Evolutionary conservation across 2,329 filamentous ascomycete species (phyloP).

Genomic region (Fusarium sp.): DNA sequence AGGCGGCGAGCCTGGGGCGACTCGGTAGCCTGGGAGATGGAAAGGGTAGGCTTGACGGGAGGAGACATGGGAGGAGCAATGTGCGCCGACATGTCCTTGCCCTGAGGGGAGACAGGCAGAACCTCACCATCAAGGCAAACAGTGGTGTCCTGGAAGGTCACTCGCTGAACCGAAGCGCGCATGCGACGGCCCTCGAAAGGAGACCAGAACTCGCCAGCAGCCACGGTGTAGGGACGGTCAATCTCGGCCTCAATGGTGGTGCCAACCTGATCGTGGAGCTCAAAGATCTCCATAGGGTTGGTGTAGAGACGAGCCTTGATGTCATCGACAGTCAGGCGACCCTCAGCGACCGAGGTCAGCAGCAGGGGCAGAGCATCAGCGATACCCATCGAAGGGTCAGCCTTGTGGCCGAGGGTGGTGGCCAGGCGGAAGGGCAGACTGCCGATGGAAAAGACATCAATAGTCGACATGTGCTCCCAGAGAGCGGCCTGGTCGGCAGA

Average conservation of each 20-base stretch:
- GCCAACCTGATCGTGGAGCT: slow-evolving; percentile 82
- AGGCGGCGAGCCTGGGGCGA: slow-evolving; percentile 51
- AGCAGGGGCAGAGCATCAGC: slow-evolving; percentile 79
- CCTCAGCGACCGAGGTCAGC: slow-evolving; percentile 80
- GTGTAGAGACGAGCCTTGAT: slow-evolving; percentile 78
- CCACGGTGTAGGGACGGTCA: slow-evolving; percentile 74
- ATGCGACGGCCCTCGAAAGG: slow-evolving; percentile 77
- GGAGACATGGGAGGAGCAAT: slow-evolving; percentile 67
- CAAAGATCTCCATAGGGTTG: slow-evolving; percentile 84
- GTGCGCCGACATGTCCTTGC: slow-evolving; percentile 82
- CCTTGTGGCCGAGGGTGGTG: slow-evolving; percentile 62
- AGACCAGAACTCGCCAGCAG: slow-evolving; percentile 67
- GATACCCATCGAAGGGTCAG: slow-evolving; percentile 74
- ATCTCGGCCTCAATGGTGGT: slow-evolving; percentile 81
- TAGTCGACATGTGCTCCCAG: slow-evolving; percentile 78
- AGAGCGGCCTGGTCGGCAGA: slow-evolving; percentile 76
- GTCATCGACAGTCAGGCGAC: slow-evolving; percentile 79
- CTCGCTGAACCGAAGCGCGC: slow-evolving; percentile 77
- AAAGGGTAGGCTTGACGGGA: slow-evolving; percentile 63
- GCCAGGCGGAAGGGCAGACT: slow-evolving; percentile 83
- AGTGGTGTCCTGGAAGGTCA: slow-evolving; percentile 80
- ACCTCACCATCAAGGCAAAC: slow-evolving; percentile 78
- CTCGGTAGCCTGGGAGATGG: slow-evolving; percentile 51
- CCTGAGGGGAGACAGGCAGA: slow-evolving; percentile 66
- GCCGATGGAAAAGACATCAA: slow-evolving; percentile 84